Evolutionary conservation across 75 land plant species (phyloP).

Genomic region (Cupressus sempervirens): DNA sequence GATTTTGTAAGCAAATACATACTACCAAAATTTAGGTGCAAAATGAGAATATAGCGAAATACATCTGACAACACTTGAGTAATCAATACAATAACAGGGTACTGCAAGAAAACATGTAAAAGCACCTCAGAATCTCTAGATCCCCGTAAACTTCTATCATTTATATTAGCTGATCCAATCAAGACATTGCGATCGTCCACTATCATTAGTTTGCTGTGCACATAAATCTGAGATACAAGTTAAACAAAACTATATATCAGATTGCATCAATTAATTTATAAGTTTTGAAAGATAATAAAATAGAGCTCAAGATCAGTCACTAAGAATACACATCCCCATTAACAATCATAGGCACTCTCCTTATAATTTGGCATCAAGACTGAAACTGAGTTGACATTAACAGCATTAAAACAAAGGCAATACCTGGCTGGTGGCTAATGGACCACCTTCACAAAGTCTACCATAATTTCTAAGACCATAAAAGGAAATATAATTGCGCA

Average conservation of each 20-base stretch:
- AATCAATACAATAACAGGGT: background rate
- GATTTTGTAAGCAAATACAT: background rate
- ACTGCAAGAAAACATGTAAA: background rate
- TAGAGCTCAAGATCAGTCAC: background rate
- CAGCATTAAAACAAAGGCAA: background rate
- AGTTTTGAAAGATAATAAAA: too few relatives aligned
- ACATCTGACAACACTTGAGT: background rate
- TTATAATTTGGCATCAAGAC: background rate
- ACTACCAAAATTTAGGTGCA: background rate
- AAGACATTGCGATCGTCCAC: conserved; percentile 74
- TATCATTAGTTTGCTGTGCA: conserved; percentile 97
- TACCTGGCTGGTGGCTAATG: conserved; percentile 81
- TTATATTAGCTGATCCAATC: conserved; percentile 96
- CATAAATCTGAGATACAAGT: conserved; percentile 73
- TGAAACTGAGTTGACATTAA: background rate
- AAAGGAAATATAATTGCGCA: conserved; percentile 84
- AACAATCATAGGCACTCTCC: background rate
- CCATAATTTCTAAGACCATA: conserved; percentile 92
- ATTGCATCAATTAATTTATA: background rate
- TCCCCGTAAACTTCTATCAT: conserved; percentile 92
- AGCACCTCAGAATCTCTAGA: conserved; percentile 98
- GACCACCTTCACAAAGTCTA: conserved; percentile 70
- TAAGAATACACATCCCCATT: background rate
- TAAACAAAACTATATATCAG: conserved; percentile 5
- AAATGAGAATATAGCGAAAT: conserved; percentile 1